Base-by-base conservation (phyloP, 768 basidiomycete species). In the Cyathus striatus region DNA sequence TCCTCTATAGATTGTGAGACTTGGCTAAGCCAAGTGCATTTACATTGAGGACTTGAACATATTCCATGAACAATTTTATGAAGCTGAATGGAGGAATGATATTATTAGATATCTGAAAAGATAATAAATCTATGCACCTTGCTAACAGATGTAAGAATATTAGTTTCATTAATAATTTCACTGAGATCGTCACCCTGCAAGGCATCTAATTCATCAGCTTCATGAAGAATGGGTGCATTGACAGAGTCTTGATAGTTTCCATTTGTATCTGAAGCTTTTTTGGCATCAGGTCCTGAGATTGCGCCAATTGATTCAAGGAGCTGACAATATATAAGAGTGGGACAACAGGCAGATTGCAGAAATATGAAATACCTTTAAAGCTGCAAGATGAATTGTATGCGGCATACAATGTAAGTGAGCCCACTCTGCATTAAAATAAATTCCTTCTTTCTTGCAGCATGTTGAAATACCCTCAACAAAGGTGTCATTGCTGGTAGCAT, bases 21-120 rank as follows among this genome's bases (percentile, higher is more conserved):
- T 33, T 57, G 43, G 1, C n/a, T 21, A 16, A 49, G 32, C 59
- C 55, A 62, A 4, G 40, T 33, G 17, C 49, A 24, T 9, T 41
- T 34, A 13, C 47, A 46, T 39, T 62, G 62, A 7, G 57, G 60
- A 22, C 56, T 59, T 4, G 43, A 47, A 0, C 49, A 46, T 3
- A 63, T 43, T n/a, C 47, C 20, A 2, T 44, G 42, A 9, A 62
- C 43, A 36, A 62, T 60, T 44, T 53, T 55, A 4, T 55, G 49
- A 30, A 64, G 54, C 62, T 62, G n/a, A n/a, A n/a, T n/a, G n/a
- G n/a, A n/a, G n/a, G n/a, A n/a, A n/a, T n/a, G n/a, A n/a, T n/a
- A n/a, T n/a, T n/a, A n/a, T n/a, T n/a, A n/a, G n/a, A n/a, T n/a
- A n/a, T n/a, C n/a, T n/a, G n/a, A n/a, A n/a, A 30, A 56, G 43